These are phyloP conservation scores for Helotiales sp. DNA, from an alignment of 2,329 filamentous ascomycete genomes.

Conservation along the genomic window DNA sequence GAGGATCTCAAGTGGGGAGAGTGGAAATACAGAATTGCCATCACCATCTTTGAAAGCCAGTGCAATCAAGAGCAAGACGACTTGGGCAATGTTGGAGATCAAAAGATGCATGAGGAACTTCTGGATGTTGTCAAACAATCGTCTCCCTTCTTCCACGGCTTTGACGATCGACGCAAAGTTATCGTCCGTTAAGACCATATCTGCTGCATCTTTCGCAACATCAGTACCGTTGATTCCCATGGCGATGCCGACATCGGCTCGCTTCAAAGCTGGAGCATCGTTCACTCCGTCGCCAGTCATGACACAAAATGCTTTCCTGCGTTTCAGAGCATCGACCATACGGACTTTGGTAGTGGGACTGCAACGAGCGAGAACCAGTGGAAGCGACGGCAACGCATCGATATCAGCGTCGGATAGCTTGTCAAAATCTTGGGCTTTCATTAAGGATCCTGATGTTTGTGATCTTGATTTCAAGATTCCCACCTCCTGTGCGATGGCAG, in stretches of 20 bases:
- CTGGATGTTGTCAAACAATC: constrained; percentile 99
- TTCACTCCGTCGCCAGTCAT: constrained; percentile 99
- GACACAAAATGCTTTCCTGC: constrained; percentile 63
- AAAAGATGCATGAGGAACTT: constrained; percentile 66
- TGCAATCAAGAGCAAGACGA: constrained; percentile 66
- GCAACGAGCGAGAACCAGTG: constrained; percentile 68
- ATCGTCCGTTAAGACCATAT: constrained; percentile 88
- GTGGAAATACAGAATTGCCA: constrained; percentile 64
- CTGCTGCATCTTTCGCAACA: constrained; percentile 92
- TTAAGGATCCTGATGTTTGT: constrained; percentile 45
- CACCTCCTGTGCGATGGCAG: constrained; percentile 64
- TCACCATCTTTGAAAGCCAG: constrained; percentile 65
- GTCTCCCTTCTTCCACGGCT: constrained; percentile 97
- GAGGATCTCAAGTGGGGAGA: constrained; percentile 72
- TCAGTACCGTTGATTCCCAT: constrained; percentile 96
- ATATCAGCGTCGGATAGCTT: constrained; percentile 61
- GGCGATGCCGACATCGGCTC: constrained; percentile 94
- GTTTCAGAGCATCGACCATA: constrained; percentile 73
- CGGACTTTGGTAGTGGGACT: constrained; percentile 72
- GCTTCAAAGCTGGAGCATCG: constrained; percentile 92
- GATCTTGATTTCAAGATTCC: constrained; percentile 50
- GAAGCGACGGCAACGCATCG: constrained; percentile 59
- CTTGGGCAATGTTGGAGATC: constrained; percentile 70
- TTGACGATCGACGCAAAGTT: constrained; percentile 89
- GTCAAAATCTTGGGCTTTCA: constrained; percentile 65